Conservation (phyloP, 1,139 yeast genomes). For the Sugiyamaella novakii region DNA sequence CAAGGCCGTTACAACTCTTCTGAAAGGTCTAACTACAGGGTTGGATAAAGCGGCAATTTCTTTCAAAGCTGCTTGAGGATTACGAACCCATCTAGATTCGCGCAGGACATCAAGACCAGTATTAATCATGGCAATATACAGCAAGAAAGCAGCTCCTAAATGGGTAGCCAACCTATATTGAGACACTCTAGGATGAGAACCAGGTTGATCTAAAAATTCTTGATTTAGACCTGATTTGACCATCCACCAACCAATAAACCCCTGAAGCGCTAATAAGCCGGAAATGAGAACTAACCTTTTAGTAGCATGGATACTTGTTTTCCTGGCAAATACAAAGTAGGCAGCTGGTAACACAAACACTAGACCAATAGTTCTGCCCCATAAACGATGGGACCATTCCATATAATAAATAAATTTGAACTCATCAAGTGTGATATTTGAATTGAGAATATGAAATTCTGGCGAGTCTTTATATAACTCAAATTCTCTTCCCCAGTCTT, state of each 20-base stretch:
- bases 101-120: constrained; percentile 83
- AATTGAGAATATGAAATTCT: constrained; percentile 84
- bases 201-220: constrained; percentile 73
- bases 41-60: constrained; percentile 55
- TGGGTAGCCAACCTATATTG: constrained; percentile 95
- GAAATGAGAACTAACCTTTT: constrained; percentile 70
- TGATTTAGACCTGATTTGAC: constrained; percentile 93
- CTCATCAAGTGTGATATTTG: constrained; percentile 88
- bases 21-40: constrained; percentile 60
- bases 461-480: constrained; percentile 81
- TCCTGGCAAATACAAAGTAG: constrained; percentile 69
- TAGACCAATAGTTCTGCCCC: constrained; percentile 89
- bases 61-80: constrained; percentile 57
- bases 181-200: constrained; percentile 88
- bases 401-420: constrained; percentile 91
- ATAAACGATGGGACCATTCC: constrained; percentile 97
- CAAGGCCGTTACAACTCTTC: constrained; percentile 57
- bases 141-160: constrained; percentile 86
- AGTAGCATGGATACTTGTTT: constrained; percentile 70
- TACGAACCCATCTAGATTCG: constrained; percentile 68
- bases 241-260: constrained; percentile 99
- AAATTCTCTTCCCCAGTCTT: constrained; percentile 86
- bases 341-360: constrained; percentile 82
- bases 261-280: constrained; percentile 84
- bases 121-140: constrained; percentile 87